A percentile compares a stretch with the other conserved stretches of the same genome.
phyloP scores from a whole-genome alignment of 2,329 filamentous ascomycete genomes.

The Bipolaris zeicola region DNA sequence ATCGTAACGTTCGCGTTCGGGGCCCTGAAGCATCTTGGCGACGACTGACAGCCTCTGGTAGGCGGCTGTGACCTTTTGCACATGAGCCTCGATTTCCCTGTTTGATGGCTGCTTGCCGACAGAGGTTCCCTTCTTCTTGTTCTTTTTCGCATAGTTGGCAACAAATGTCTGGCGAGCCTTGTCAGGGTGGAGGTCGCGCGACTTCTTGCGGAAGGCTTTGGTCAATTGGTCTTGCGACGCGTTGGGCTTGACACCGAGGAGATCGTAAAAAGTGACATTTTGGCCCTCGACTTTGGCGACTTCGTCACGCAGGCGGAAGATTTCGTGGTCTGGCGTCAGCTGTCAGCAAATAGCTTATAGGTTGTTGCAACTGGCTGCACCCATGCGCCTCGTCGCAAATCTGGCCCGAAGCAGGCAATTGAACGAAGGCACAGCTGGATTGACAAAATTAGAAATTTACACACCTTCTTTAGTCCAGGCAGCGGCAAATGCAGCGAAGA shows the following conservation, averaged over 20 bases:
- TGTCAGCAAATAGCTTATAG: constrained; percentile 23
- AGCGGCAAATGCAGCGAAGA: constrained; percentile 70
- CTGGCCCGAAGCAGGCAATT: constrained; percentile 9
- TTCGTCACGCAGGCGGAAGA: constrained; percentile 93
- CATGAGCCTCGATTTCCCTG: constrained; percentile 74
- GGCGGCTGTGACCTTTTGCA: constrained; percentile 80
- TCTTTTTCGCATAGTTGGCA: constrained; percentile 64
- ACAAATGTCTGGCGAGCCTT: constrained; percentile 88
- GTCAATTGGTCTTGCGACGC: constrained; percentile 87
- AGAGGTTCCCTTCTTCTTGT: constrained; percentile 58
- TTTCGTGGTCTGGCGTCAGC: constrained; percentile 78
- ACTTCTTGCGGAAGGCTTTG: constrained; percentile 91
- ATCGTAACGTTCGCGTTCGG: constrained; percentile 85
- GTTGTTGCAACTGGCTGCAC: constrained; percentile 21
- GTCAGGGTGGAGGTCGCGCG: constrained; percentile 85
- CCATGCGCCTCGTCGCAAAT: constrained; percentile 17
- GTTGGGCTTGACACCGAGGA: constrained; percentile 74
- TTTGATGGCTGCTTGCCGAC: constrained; percentile 74
- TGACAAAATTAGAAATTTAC: constrained; percentile 25
- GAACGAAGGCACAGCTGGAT: constrained; percentile 9
- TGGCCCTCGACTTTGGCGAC: constrained; percentile 74
- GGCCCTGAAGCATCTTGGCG: constrained; percentile 81
- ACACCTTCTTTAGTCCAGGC: constrained; percentile 88
- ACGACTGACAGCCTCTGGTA: constrained; percentile 86
- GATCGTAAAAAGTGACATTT: constrained; percentile 90